A percentile compares a stretch with the other conserved stretches of the same genome.
These are phyloP conservation scores for Eutypella sp. DNA, from an alignment of 2,329 filamentous ascomycete genomes.

Conservation along the genomic window DNA sequence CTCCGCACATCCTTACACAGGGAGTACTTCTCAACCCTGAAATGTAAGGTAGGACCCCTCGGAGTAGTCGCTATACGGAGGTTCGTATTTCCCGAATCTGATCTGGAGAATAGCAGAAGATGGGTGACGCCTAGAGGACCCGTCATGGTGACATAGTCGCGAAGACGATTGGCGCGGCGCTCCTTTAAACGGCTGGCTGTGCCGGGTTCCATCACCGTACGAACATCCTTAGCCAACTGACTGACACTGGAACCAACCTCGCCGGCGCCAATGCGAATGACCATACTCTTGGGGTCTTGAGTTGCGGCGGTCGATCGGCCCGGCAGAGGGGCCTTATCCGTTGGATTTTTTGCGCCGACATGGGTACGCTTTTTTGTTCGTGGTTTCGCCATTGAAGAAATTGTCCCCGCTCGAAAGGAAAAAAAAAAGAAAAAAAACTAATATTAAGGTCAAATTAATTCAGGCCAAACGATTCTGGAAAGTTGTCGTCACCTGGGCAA, in stretches of 20 bases:
- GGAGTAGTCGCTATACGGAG: constrained; percentile 83
- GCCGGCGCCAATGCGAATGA: constrained; percentile 91
- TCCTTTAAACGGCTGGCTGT: constrained; percentile 88
- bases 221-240: constrained; percentile 86
- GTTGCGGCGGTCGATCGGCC: constrained; percentile 59
- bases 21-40: constrained; percentile 91
- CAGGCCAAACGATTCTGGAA: too few relatives aligned
- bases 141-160: constrained; percentile 93
- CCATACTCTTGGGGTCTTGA: constrained; percentile 89
- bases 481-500: too few relatives aligned
- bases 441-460: too few relatives aligned
- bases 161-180: constrained; percentile 77
- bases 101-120: constrained; percentile 87
- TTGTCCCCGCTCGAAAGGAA: neutral
- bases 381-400: constrained; percentile 64
- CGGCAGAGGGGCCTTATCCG: constrained; percentile 44
- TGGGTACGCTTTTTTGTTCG: constrained; percentile 89
- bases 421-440: neutral
- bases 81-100: constrained; percentile 86
- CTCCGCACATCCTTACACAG: constrained; percentile 85
- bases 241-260: constrained; percentile 89
- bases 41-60: constrained; percentile 87
- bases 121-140: constrained; percentile 91
- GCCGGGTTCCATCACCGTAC: constrained; percentile 91
- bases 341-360: constrained; percentile 59